Evolutionary conservation across 441 rosid genomes (phyloP).

Genomic region (Eruca vesicaria): DNA sequence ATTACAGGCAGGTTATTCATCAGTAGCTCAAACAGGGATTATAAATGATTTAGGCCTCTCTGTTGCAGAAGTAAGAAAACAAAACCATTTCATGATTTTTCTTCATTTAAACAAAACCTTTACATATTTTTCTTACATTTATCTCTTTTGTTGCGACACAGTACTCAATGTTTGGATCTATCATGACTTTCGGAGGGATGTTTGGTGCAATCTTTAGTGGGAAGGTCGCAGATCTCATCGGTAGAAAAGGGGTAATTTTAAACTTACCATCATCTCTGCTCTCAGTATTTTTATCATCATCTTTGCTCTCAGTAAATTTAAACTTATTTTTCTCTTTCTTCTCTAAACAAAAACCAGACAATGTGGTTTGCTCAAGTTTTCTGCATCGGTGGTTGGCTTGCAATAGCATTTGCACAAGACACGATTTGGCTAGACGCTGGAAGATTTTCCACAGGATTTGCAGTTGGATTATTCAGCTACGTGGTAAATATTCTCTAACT

Average conservation of each 20-base stretch:
- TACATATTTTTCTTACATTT: background rate
- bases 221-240: slow-evolving; percentile 54
- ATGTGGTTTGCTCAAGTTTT: slow-evolving; percentile 61
- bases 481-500: slow-evolving; percentile 47
- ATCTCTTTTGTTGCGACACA: slow-evolving; percentile 20
- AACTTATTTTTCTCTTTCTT: background rate
- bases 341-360: slow-evolving; percentile 42
- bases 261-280: background rate
- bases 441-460: slow-evolving; percentile 52
- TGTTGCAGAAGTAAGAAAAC: slow-evolving; percentile 42
- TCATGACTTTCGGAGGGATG: slow-evolving; percentile 66
- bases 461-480: slow-evolving; percentile 47
- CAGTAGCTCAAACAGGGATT: slow-evolving; percentile 63
- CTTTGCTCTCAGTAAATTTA: background rate
- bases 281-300: slow-evolving; percentile 31
- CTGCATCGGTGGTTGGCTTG: slow-evolving; percentile 58
- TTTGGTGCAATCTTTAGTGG: slow-evolving; percentile 71
- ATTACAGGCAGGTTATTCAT: slow-evolving; percentile 61
- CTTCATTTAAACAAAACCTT: background rate
- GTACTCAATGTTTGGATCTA: slow-evolving; percentile 82
- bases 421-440: slow-evolving; percentile 60
- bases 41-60: slow-evolving; percentile 50
- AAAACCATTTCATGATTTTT: background rate
- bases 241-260: slow-evolving; percentile 61
- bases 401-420: slow-evolving; percentile 49